Evolutionary conservation across 108 stramenopile genomes (phyloP).

Genomic region (Skeletonema marinoi): DNA sequence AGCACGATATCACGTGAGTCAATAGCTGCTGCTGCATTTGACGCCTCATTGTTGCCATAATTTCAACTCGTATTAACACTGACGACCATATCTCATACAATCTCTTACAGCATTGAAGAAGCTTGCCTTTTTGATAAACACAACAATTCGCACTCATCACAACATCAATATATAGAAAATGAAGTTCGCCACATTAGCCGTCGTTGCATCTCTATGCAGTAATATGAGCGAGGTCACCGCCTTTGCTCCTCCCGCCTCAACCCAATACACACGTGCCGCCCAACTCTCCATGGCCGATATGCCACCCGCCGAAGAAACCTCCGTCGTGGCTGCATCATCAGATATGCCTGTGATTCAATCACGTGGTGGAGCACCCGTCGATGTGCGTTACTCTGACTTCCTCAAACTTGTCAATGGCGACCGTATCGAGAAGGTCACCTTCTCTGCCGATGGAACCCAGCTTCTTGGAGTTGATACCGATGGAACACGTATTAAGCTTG

Average conservation of each 20-base stretch:
- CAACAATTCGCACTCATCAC: background rate
- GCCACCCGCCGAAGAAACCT: slow-evolving; percentile 31
- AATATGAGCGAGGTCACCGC: slow-evolving; percentile 21
- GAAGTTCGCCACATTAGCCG: slow-evolving; percentile 45
- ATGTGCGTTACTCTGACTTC: slow-evolving; percentile 79
- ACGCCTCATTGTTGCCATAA: background rate
- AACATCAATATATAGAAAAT: slow-evolving; percentile 15
- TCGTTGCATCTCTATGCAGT: slow-evolving; percentile 25
- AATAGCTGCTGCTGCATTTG: background rate
- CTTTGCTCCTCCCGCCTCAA: slow-evolving; percentile 30
- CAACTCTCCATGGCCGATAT: slow-evolving; percentile 43
- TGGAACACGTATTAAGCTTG: slow-evolving; percentile 78
- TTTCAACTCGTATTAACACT: background rate
- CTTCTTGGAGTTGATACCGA: slow-evolving; percentile 87
- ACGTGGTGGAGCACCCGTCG: slow-evolving; percentile 59
- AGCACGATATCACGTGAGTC: no score
- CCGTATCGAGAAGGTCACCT: slow-evolving; percentile 83
- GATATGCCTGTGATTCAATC: slow-evolving; percentile 59
- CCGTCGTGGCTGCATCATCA: slow-evolving; percentile 6
- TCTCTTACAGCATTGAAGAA: no score
- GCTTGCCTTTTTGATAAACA: background rate
- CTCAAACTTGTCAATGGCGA: slow-evolving; percentile 61
- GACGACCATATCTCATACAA: background rate
- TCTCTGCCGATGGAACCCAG: slow-evolving; percentile 87
- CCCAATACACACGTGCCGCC: background rate